phyloP scores from a whole-genome alignment of 2,329 filamentous ascomycete genomes.

The Trichoderma hamatum region DNA sequence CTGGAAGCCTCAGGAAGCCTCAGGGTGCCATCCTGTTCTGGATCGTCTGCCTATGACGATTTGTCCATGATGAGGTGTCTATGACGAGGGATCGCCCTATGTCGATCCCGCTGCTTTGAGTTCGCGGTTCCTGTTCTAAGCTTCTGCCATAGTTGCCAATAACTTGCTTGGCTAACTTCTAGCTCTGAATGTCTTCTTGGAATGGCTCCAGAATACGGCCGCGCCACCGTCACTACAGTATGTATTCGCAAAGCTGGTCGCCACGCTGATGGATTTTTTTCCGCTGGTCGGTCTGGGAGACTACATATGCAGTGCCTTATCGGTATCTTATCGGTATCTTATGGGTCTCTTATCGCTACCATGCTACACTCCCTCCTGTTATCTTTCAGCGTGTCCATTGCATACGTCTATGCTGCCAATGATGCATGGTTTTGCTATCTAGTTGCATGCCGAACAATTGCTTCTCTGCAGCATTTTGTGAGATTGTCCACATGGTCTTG shows the following conservation, averaged over 20 bases:
- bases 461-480: too few species aligned
- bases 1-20: too few species aligned
- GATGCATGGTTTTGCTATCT: too few species aligned
- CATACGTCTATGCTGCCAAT: too few species aligned
- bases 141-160: background rate
- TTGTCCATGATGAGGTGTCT: background rate
- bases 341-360: background rate
- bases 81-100: background rate
- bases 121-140: background rate
- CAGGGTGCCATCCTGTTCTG: background rate
- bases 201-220: background rate
- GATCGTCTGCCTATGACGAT: background rate
- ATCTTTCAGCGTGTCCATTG: background rate
- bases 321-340: background rate
- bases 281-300: too few species aligned
- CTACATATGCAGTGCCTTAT: background rate
- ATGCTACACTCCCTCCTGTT: background rate
- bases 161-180: background rate
- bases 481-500: too few species aligned
- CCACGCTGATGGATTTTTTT: background rate
- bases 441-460: too few species aligned
- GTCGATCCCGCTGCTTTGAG: background rate
- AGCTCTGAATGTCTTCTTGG: background rate
- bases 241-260: background rate
- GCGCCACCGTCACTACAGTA: too few species aligned